These are phyloP conservation scores for Wickerhamiella pararugosa DNA, from an alignment of 1,139 yeast genomes.

Conservation along the genomic window DNA sequence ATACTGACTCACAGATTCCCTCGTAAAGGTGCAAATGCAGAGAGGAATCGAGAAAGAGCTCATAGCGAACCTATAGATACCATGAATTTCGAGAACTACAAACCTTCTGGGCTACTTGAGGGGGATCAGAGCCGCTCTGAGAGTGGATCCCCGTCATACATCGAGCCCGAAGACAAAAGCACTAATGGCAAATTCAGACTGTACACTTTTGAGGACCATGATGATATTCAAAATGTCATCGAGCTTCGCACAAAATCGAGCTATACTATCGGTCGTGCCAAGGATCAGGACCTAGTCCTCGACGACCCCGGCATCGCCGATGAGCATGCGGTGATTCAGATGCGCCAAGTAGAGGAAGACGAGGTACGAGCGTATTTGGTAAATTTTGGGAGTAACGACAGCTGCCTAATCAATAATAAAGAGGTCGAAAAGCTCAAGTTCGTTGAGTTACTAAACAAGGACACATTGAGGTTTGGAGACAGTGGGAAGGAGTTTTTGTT, in stretches of 20 bases:
- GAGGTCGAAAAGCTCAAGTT: conserved; percentile 33
- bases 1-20: no score
- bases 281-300: neutral
- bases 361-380: conserved; percentile 31
- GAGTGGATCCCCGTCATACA: neutral
- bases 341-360: conserved; percentile 19
- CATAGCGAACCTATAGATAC: no score
- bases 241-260: conserved; percentile 2
- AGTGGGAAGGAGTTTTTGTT: conserved; percentile 24
- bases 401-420: conserved; percentile 36
- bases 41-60: no score
- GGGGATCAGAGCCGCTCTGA: neutral
- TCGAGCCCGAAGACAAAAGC: neutral
- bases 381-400: conserved; percentile 40
- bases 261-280: conserved; percentile 5
- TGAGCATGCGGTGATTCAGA: conserved; percentile 45
- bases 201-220: conserved; percentile 9
- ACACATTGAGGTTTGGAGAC: conserved; percentile 34
- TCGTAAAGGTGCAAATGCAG: no score
- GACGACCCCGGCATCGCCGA: conserved; percentile 22
- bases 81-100: neutral
- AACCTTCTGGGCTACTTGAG: conserved; percentile 1
- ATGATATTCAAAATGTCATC: conserved; percentile 6
- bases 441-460: conserved; percentile 35
- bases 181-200: conserved; percentile 1